Percentiles rank a stretch among this genome's conserved stretches.
Evolutionary conservation across 2,329 filamentous ascomycete genomes (phyloP).

Genomic region (Curvularia eragrostidis): DNA sequence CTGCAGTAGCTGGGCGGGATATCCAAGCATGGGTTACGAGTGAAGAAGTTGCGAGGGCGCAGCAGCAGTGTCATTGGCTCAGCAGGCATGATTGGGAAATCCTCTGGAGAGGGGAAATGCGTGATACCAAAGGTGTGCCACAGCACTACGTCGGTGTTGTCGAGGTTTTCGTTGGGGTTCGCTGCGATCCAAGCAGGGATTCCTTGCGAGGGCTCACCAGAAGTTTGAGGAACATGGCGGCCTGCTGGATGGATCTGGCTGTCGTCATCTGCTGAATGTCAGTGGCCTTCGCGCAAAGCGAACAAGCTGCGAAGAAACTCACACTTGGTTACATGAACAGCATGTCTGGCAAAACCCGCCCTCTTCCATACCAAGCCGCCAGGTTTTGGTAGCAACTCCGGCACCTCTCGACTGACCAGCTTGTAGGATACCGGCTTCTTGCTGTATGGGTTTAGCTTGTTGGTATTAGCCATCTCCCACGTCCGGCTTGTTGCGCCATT

Average conservation of each 20-base stretch:
- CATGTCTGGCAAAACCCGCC: constrained; percentile 84
- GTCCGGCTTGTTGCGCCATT: constrained; percentile 78
- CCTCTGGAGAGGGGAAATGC: constrained; percentile 87
- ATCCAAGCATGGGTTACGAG: constrained; percentile 78
- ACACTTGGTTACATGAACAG: constrained; percentile 90
- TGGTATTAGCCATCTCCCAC: constrained; percentile 90
- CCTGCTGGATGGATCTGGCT: constrained; percentile 85
- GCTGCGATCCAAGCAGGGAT: constrained; percentile 77
- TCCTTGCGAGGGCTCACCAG: constrained; percentile 75
- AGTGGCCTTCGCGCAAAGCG: constrained; percentile 2
- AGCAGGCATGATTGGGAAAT: constrained; percentile 90
- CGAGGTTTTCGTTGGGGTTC: constrained; percentile 71
- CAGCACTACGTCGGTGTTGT: constrained; percentile 84
- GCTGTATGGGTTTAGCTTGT: constrained; percentile 83
- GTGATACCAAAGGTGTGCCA: constrained; percentile 95
- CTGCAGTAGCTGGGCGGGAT: constrained; percentile 77
- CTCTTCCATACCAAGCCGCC: constrained; percentile 87
- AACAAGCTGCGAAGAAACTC: constrained; percentile 48
- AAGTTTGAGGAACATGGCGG: constrained; percentile 86
- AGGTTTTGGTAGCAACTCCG: constrained; percentile 78
- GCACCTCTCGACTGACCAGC: constrained; percentile 85
- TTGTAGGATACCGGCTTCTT: constrained; percentile 88
- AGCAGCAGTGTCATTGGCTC: constrained; percentile 80
- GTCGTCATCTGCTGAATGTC: constrained; percentile 67
- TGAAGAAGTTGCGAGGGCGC: constrained; percentile 82